Conservation (phyloP, 352 stramenopile genomes). For the Phytopythium kandeliae region DNA sequence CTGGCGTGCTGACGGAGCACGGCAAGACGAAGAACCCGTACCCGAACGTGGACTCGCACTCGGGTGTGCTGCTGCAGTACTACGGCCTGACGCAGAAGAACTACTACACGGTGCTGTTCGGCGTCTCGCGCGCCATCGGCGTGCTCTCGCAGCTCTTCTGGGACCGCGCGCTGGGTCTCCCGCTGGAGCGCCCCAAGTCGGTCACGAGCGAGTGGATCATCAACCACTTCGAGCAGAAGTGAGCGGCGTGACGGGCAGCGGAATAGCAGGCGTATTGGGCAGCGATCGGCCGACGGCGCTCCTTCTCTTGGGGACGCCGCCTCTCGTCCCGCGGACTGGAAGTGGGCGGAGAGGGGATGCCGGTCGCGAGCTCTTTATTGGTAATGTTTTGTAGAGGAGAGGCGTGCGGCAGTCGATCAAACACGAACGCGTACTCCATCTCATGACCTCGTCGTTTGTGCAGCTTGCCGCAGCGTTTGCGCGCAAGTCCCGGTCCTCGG, state of each 20-base stretch:
- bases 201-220: constrained; percentile 98
- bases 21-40: constrained; percentile 99
- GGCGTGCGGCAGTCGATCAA: not conserved
- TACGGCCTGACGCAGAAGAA: constrained; percentile 99
- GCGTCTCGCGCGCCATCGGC: constrained; percentile 96
- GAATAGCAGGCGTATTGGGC: constrained; percentile 5
- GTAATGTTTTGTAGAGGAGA: constrained; percentile 13
- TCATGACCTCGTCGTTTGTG: no score
- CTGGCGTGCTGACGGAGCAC: constrained; percentile 97
- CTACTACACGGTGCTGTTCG: constrained; percentile 99
- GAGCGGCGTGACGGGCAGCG: constrained; percentile 14
- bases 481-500: no score
- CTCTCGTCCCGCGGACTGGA: not conserved
- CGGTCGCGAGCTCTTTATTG: constrained; percentile 24
- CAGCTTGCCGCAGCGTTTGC: no score
- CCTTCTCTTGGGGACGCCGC: not conserved
- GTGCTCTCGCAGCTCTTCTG: constrained; percentile 98
- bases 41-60: constrained; percentile 99
- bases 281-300: not conserved
- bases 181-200: constrained; percentile 98
- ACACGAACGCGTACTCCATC: constrained; percentile 1
- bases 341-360: not conserved
- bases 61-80: constrained; percentile 97
- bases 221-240: constrained; percentile 90
- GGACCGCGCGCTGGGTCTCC: constrained; percentile 96